Conservation (phyloP, 495 filamentous ascomycete genomes). For the Penicillium goetzii region DNA sequence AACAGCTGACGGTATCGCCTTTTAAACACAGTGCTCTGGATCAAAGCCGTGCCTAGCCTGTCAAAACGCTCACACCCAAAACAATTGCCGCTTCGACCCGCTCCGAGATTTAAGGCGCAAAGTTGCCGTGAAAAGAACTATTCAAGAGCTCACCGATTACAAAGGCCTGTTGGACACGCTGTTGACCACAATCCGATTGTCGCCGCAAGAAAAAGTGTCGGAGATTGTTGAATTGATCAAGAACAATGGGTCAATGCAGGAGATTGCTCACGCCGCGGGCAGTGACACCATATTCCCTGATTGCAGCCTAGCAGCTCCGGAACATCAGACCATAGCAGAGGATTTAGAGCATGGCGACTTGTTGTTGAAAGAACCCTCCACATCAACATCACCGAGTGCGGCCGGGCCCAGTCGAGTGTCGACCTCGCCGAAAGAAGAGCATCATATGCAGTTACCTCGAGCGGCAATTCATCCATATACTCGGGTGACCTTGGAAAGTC, state of each 20-base stretch:
- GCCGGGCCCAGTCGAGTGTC: constrained; percentile 20
- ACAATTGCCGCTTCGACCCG: constrained; percentile 46
- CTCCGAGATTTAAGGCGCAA: constrained; percentile 46
- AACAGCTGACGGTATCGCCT: neutral
- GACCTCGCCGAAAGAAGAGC: constrained; percentile 18
- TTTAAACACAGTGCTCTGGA: constrained; percentile 41
- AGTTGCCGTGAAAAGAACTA: constrained; percentile 43
- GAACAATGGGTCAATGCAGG: constrained; percentile 25
- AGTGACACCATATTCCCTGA: constrained; percentile 26
- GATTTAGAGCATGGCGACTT: constrained; percentile 13
- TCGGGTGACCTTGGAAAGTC: constrained; percentile 41
- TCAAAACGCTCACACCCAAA: constrained; percentile 24
- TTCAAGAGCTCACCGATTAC: constrained; percentile 41
- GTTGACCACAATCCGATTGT: constrained; percentile 33
- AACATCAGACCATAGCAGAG: constrained; percentile 16
- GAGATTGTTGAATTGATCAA: constrained; percentile 36
- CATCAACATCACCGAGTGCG: neutral
- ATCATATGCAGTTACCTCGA: constrained; percentile 17
- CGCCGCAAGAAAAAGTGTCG: constrained; percentile 29
- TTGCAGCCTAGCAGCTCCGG: constrained; percentile 12
- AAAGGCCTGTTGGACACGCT: constrained; percentile 38
- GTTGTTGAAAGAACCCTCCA: neutral
- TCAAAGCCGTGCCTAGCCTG: constrained; percentile 48
- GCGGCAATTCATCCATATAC: constrained; percentile 26
- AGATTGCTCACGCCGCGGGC: constrained; percentile 33